Evolutionary conservation across 1,284 basidiomycete species (phyloP).

Genomic region (Ustilago loliicola): DNA sequence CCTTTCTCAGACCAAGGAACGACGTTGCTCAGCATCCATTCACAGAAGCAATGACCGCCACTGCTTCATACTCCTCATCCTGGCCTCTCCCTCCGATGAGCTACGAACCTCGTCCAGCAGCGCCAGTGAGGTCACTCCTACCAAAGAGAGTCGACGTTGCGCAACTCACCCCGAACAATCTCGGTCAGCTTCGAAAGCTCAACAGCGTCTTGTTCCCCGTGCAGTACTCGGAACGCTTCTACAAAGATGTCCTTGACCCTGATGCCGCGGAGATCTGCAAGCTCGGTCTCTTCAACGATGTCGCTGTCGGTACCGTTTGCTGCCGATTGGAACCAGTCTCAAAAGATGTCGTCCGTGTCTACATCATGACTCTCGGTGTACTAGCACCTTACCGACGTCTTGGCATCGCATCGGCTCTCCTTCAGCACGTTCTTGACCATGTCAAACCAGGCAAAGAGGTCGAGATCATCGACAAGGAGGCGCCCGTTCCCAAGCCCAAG

Average conservation of each 20-base stretch:
- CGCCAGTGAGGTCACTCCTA: slow-evolving; percentile 41
- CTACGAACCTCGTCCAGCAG: slow-evolving; percentile 50
- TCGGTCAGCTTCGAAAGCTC: slow-evolving; percentile 67
- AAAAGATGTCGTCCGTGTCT: slow-evolving; percentile 61
- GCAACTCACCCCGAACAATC: slow-evolving; percentile 67
- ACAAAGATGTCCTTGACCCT: slow-evolving; percentile 61
- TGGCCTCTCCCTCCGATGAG: slow-evolving; percentile 53
- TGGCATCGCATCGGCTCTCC: slow-evolving; percentile 69
- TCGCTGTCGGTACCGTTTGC: slow-evolving; percentile 70
- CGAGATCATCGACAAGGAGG: slow-evolving; percentile 37
- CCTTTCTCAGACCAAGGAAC: background rate
- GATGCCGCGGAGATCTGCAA: slow-evolving; percentile 63
- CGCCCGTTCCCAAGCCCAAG: slow-evolving; percentile 27
- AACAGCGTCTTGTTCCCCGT: slow-evolving; percentile 68
- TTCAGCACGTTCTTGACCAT: slow-evolving; percentile 67
- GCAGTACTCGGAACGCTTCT: slow-evolving; percentile 64
- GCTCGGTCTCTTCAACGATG: slow-evolving; percentile 71
- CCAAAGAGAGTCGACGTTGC: slow-evolving; percentile 55
- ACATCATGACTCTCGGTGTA: slow-evolving; percentile 72
- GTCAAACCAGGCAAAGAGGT: slow-evolving; percentile 64
- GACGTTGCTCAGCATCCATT: background rate
- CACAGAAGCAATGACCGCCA: slow-evolving; percentile 26
- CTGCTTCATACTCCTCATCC: slow-evolving; percentile 22
- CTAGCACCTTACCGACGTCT: slow-evolving; percentile 71
- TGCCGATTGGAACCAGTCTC: slow-evolving; percentile 67